Evolutionary conservation across 148 eudicot species (phyloP).

Genomic region (Nyssa sinensis): DNA sequence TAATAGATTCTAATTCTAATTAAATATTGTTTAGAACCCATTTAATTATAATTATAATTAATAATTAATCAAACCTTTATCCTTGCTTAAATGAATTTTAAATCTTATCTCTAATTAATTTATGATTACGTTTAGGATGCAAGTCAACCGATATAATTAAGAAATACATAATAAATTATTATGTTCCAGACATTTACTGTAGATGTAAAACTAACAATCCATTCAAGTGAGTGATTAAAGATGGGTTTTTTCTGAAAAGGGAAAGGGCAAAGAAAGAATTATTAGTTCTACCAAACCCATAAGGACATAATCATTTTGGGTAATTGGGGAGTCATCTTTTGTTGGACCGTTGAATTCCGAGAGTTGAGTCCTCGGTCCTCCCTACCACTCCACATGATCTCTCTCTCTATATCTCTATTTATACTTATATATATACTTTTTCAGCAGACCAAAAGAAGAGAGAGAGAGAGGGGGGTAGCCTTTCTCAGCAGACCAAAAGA

Average conservation of each 20-base stretch:
- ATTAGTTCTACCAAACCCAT: neutral
- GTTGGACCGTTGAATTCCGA: neutral
- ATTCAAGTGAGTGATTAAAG: neutral
- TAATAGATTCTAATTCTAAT: too few species aligned
- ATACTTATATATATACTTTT: too few species aligned
- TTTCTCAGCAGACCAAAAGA: neutral
- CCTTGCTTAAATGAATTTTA: too few species aligned
- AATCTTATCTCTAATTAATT: too few species aligned
- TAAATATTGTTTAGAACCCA: too few species aligned
- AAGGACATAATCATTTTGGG: conserved; percentile 17
- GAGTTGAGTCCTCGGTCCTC: neutral
- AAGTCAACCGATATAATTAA: neutral
- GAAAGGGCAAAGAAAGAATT: neutral
- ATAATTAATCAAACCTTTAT: too few species aligned
- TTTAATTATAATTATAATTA: too few species aligned
- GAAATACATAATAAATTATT: neutral
- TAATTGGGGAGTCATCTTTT: conserved; percentile 14
- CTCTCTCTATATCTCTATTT: too few species aligned
- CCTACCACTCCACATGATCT: too few species aligned
- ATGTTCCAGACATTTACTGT: neutral
- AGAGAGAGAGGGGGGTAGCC: neutral
- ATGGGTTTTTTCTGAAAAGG: neutral
- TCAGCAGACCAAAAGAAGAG: neutral
- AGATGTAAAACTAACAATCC: neutral
- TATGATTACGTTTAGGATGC: too few species aligned